Evolutionary conservation across 1,284 basidiomycete species (phyloP), one percentile per base, ranked within the genome.

Genomic region (Schizopora paradoxa): DNA sequence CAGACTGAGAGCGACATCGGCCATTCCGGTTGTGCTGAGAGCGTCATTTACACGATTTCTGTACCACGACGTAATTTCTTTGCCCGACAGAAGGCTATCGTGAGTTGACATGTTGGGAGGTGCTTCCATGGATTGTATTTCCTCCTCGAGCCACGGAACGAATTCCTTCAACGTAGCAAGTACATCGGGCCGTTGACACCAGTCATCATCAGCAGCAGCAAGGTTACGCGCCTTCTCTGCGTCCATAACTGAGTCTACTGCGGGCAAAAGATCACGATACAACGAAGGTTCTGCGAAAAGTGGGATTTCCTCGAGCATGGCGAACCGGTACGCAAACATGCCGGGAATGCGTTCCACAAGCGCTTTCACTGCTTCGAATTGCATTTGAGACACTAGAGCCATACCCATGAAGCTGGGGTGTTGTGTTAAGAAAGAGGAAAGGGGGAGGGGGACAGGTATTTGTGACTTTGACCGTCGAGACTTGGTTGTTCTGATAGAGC

Each of bases 1-100:
- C 40, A 86, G 72, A 7, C 79, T 76, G 11, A 96, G 71, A 11
- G 91, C 89, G 21, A 79, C 63, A 56, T 93, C 87, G 25, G 91
- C 67, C 64, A 91, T 77, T 0, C 91, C 91, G 0, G 83, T 82
- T 1, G 70, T 68, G 7, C 68, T 60, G 37, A 91, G 76, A 43
- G 91, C 74, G 25, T 57, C 54, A 33, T 82, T 68, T 21, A 89
- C 78, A 25, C 82, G 80, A 1, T 54, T 54, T 50, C 67, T 73
- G 66, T 94, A 96, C 92, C 91, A 97, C 13, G 61, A 49, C 4
- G 76, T 66, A 1, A 95, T 67, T 26, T 79, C 75, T 7, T 56
- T 52, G 1, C 58, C 51, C 2, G 46, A 23, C 13, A 51, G 35
- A 36, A 43, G 38, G 2, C 50, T 22, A 29, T 46, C 39, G 11